Percentiles rank a stretch among this genome's conserved stretches.
phyloP scores from a whole-genome alignment of 164 flowering plant genomes.

The Paratinospora sagittata region DNA sequence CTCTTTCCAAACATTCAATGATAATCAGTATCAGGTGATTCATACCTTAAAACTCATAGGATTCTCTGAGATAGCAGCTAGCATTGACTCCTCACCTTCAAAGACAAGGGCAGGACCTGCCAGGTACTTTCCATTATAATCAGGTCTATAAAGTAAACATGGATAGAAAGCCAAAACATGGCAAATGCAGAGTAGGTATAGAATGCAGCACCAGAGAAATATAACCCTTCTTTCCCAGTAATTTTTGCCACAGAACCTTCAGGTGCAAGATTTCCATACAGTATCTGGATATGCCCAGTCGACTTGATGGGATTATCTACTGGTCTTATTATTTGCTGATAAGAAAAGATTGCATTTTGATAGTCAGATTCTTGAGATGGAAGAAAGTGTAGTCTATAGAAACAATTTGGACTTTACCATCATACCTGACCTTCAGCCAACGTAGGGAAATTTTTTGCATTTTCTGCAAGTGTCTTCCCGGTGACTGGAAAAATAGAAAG shows the following conservation, averaged over 20 bases:
- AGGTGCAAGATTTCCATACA: too few relatives aligned
- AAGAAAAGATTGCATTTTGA: background rate
- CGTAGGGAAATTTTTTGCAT: too few relatives aligned
- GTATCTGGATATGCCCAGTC: constrained; percentile 92
- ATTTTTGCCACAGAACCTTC: too few relatives aligned
- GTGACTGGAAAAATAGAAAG: constrained; percentile 49
- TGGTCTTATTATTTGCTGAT: constrained; percentile 80
- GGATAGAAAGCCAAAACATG: constrained; percentile 4
- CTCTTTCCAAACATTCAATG: background rate
- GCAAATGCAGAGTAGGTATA: constrained; percentile 1
- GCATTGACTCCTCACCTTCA: constrained; percentile 96
- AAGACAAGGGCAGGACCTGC: constrained; percentile 95
- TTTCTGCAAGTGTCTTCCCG: constrained; percentile 90
- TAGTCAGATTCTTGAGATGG: constrained; percentile 7
- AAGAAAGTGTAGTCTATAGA: background rate
- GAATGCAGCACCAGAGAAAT: constrained; percentile 57
- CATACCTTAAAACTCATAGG: constrained; percentile 94
- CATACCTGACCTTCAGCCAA: too few relatives aligned
- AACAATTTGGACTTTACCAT: too few relatives aligned
- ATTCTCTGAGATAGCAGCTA: too few relatives aligned
- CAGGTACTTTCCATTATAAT: constrained; percentile 10
- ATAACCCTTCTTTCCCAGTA: too few relatives aligned
- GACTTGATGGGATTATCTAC: constrained; percentile 76
- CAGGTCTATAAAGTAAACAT: background rate
- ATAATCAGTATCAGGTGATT: background rate